Evolutionary conservation across 2,329 filamentous ascomycete species (phyloP).

Genomic region (Lachnellula occidentalis): DNA sequence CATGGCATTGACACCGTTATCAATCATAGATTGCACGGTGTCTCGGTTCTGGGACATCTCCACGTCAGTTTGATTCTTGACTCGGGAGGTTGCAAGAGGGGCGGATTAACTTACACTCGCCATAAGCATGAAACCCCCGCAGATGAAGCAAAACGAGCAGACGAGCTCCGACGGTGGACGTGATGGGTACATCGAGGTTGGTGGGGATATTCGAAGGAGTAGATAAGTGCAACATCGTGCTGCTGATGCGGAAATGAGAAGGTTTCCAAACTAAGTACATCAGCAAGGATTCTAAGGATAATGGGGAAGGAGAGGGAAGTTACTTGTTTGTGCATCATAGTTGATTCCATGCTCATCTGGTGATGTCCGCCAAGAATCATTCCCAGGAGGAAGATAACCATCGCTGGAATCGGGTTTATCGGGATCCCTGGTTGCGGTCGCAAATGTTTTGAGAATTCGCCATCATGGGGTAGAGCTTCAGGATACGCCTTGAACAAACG

Average conservation of each 20-base stretch:
- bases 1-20: slow-evolving; percentile 65
- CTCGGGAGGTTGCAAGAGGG: too few species aligned
- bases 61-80: neutral
- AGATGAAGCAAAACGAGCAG: slow-evolving; percentile 73
- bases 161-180: slow-evolving; percentile 83
- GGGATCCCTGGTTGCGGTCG: too few species aligned
- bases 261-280: slow-evolving; percentile 75
- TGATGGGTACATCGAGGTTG: slow-evolving; percentile 70
- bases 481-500: slow-evolving; percentile 38
- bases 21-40: slow-evolving; percentile 10
- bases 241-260: slow-evolving; percentile 73
- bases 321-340: slow-evolving; percentile 63
- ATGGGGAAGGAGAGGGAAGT: slow-evolving; percentile 1
- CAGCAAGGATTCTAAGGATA: slow-evolving; percentile 6
- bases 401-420: slow-evolving; percentile 77
- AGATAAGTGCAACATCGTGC: slow-evolving; percentile 74
- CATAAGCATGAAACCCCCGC: slow-evolving; percentile 87
- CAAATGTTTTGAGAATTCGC: slow-evolving; percentile 51
- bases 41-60: slow-evolving; percentile 9
- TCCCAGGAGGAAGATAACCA: slow-evolving; percentile 79
- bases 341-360: slow-evolving; percentile 65
- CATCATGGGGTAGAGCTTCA: slow-evolving; percentile 48
- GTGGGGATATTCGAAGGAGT: slow-evolving; percentile 70
- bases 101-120: slow-evolving; percentile 58
- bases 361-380: slow-evolving; percentile 93